Base-by-base conservation (phyloP, 441 rosid genomes). In the Adansonia gregorii region DNA sequence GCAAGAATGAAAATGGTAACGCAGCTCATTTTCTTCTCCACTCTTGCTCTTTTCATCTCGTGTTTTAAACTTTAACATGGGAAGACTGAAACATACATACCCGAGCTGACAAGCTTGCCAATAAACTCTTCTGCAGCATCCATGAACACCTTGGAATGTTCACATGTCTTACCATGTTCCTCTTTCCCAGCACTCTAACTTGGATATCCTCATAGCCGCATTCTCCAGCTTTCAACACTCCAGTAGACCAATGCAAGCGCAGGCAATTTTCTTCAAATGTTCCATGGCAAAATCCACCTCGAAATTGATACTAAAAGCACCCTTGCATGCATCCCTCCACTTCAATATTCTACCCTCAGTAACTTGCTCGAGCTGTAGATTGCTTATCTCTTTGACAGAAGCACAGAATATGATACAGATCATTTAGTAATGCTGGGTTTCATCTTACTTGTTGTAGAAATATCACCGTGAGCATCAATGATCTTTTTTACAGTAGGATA, bases 301-400 rank as follows among this genome's bases (percentile, higher is more conserved):
- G 12, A 54, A 76, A 11, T 24, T 4, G 12, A 66, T 19, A 19
- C 73, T 31, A 46, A 65, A 17, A 7, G 73, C 78, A 41, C 35
- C 78, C 51, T 52, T 66, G 66, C 66, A 54, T 8, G 22, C 64
- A n/a, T 76, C 78, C 46, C 78, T 66, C 78, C 78, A 76, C 65
- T 65, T 76, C 54, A 76, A 41, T 39, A 76, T 11, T 19, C 10
- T 52, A 0, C 8, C 39, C 52, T 66, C 78, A 0, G 27, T 66
- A 3, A 76, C 54, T 66, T 76, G 20, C 12, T 76, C 65, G 11
- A 76, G 15, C 0, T n/a, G 14, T 1, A 65, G 39, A 8, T 41
- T 1, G 31, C 11, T 12, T 72, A 75, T 75, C 17, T 51, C 78
- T 11, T 64, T 64, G 17, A 75, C 24, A 6, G 51, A 31, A 52